Evolutionary conservation across 208 protist genomes (phyloP).

Genomic region (Trichomonas tenax): DNA sequence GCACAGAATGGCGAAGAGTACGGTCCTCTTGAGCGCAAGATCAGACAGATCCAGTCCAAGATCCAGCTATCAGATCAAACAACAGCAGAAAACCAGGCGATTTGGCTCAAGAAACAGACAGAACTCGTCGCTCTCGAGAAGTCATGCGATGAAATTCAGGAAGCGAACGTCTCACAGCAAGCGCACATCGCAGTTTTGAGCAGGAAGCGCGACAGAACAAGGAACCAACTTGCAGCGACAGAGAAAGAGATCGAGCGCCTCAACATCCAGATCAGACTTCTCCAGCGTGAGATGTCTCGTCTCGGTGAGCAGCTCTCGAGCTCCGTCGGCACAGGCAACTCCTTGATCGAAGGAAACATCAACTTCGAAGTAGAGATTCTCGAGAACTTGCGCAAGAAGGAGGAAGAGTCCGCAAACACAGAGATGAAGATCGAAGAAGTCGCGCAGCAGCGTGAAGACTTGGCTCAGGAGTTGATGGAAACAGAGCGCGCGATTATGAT

Average conservation of each 20-base stretch:
- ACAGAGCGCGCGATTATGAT: background rate
- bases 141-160: background rate
- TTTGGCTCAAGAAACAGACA: background rate
- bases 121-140: background rate
- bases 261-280: background rate
- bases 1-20: slow-evolving; percentile 16
- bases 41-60: background rate
- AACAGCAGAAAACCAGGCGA: background rate
- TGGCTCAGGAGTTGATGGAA: background rate
- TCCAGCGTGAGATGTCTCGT: background rate
- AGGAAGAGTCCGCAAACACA: background rate
- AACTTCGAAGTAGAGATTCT: background rate
- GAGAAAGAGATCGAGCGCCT: background rate
- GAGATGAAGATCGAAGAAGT: background rate
- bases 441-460: background rate
- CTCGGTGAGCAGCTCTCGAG: background rate
- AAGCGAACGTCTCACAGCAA: background rate
- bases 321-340: background rate
- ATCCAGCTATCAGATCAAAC: background rate
- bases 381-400: background rate
- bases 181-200: background rate
- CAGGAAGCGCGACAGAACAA: background rate
- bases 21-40: background rate
- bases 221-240: background rate
- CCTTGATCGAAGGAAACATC: background rate